Base-by-base conservation (phyloP, 202 grass and related monocot species). In the Panicum virgatum region DNA sequence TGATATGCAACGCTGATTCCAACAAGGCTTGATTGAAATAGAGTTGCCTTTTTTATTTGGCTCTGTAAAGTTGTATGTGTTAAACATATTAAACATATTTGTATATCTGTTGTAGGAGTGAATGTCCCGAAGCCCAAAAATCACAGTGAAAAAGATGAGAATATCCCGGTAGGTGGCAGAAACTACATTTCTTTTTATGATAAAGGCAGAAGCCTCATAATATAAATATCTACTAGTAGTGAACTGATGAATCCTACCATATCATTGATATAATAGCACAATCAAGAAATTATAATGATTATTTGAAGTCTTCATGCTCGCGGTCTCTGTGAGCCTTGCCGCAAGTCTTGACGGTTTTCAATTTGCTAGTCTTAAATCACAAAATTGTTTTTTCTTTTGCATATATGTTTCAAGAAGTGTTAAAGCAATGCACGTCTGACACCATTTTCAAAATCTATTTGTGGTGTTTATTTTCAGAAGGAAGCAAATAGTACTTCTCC, bases 101-200 rank as follows among this genome's bases (percentile, higher is more conserved):
- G 76, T 62, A 6, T 43, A 30, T 77, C 29, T 89, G 30, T 34
- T 89, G 61, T 83, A 98, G 95, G 88, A 78, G 51, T 93, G 64
- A 93, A 88, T 86, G 69, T 89, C 58, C 72, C 84, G 43, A 91
- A 93, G 58, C 81, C 79, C 39, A 78, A 86, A 86, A 75, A 68
- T 27, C 27, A 2, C 57, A 22, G 44, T 67, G 80, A 88, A 74
- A 89, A 88, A 64, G 90, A 89, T 80, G 80, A 86, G 26, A 66
- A 36, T 48, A 48, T 68, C 48, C 34, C 5, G 69, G 88, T 94
- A 71, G 65, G 90, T 91, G 51, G 32, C 56, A 83, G 8, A 42
- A 73, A 61, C 48, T 81, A 6, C 29, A 72, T 78, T 59, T 78
- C 8, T 19, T 67, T 59, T 66, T 66, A 12, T 75, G 37, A 9